phyloP scores from a whole-genome alignment of 192 early-diverging fungal species.

The Cladochytrium replicatum region DNA sequence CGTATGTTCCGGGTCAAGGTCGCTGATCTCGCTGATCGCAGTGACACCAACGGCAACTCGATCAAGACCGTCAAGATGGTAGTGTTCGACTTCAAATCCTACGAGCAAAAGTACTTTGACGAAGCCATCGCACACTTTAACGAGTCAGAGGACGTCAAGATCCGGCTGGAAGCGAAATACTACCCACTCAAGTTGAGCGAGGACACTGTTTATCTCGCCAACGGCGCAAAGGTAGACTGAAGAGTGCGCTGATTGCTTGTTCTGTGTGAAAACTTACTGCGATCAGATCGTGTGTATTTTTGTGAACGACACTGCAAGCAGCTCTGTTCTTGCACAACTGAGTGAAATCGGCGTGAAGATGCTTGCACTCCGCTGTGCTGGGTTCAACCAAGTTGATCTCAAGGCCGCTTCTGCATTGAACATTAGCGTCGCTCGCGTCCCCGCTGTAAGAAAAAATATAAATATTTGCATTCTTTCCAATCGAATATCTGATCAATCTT shows the following conservation, averaged over 20 bases:
- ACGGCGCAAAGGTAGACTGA: neutral
- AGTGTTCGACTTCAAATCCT: neutral
- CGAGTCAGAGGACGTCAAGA: neutral
- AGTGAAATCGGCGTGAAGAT: conserved; percentile 19
- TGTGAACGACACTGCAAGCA: conserved; percentile 30
- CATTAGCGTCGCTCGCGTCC: conserved; percentile 33
- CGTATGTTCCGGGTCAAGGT: neutral
- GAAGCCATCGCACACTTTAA: neutral
- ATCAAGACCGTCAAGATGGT: neutral
- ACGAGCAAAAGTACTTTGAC: neutral
- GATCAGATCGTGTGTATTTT: conserved; percentile 39
- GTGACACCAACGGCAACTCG: neutral
- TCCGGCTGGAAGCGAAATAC: neutral
- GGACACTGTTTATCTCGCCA: neutral
- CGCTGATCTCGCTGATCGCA: neutral
- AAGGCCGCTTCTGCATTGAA: conserved; percentile 12
- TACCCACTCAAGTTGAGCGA: neutral
- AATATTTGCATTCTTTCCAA: no score
- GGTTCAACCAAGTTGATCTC: conserved; percentile 37
- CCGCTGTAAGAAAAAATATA: no score
- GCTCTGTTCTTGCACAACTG: conserved; percentile 18
- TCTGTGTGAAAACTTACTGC: no score
- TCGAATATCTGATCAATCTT: no score
- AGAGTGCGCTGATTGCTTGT: neutral
- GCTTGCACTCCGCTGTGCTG: conserved; percentile 37